Conservation (phyloP, 805 yeast genomes). For the Komagataella pseudopastoris region DNA sequence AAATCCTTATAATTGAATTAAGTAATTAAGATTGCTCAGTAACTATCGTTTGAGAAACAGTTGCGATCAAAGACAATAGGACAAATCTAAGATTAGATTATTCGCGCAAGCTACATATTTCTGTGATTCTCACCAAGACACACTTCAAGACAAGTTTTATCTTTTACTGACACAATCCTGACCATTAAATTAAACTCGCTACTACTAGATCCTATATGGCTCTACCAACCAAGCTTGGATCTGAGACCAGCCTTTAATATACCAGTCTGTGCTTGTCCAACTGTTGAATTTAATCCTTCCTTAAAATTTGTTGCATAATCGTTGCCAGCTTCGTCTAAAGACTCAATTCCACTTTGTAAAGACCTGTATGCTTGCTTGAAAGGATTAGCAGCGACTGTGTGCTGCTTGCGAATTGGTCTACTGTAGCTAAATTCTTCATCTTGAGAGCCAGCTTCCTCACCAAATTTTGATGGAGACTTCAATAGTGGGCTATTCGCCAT, state of each 20-base stretch:
- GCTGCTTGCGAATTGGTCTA: slow-evolving; percentile 27
- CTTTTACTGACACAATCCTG: background rate
- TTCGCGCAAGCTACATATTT: too few species aligned
- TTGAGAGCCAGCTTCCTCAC: slow-evolving; percentile 1
- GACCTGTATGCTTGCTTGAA: slow-evolving; percentile 23
- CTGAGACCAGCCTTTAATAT: slow-evolving; percentile 37
- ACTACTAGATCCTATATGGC: background rate
- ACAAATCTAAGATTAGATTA: too few species aligned
- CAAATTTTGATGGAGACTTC: slow-evolving; percentile 1
- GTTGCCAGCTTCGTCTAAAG: slow-evolving; percentile 38
- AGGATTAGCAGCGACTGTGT: background rate
- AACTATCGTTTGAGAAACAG: too few species aligned
- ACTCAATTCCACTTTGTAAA: slow-evolving; percentile 37
- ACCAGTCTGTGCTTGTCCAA: slow-evolving; percentile 35
- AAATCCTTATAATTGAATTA: too few species aligned
- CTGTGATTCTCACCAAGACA: too few species aligned
- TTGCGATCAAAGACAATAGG: too few species aligned
- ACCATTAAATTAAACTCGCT: background rate
- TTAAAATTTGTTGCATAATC: slow-evolving; percentile 43
- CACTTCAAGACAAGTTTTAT: background rate
- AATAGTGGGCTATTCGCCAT: background rate
- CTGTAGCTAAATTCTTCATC: slow-evolving; percentile 21
- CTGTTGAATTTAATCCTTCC: slow-evolving; percentile 37
- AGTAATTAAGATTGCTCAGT: background rate
- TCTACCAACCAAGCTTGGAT: slow-evolving; percentile 30